Evolutionary conservation across 2,329 filamentous ascomycete species (phyloP).

Genomic region (Microsporum audouinii): DNA sequence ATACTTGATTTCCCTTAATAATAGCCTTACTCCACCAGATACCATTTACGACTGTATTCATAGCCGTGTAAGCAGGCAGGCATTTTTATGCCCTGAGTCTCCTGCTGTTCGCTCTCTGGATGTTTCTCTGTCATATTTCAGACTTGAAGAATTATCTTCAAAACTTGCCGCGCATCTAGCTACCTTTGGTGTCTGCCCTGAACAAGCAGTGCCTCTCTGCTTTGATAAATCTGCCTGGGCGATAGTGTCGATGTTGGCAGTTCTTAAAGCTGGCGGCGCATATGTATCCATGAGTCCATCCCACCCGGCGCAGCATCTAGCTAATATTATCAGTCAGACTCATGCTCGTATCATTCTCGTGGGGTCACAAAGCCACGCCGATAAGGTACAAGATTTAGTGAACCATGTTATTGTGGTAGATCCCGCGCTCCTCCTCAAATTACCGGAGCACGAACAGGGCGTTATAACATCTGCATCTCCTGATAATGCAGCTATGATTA

Average conservation of each 20-base stretch:
- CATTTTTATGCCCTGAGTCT: slow-evolving; percentile 7
- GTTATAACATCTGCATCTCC: slow-evolving; percentile 28
- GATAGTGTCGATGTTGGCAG: slow-evolving; percentile 11
- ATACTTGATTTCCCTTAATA: slow-evolving; percentile 6
- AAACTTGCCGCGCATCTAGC: slow-evolving; percentile 7
- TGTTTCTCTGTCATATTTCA: slow-evolving; percentile 10
- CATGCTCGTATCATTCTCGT: slow-evolving; percentile 11
- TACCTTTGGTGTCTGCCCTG: slow-evolving; percentile 3
- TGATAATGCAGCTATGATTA: slow-evolving; percentile 40
- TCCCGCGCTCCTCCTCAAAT: not conserved
- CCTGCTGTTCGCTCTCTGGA: slow-evolving; percentile 17
- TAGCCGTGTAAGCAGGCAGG: slow-evolving; percentile 8
- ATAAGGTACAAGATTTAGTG: not conserved
- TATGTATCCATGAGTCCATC: slow-evolving; percentile 11
- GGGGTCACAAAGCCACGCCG: slow-evolving; percentile 7
- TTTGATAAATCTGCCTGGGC: slow-evolving; percentile 15
- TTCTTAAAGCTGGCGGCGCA: slow-evolving; percentile 14
- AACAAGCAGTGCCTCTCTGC: slow-evolving; percentile 10
- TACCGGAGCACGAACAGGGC: not conserved
- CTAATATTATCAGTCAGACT: slow-evolving; percentile 10
- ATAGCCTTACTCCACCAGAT: slow-evolving; percentile 34
- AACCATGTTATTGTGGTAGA: slow-evolving; percentile 2
- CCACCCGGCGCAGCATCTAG: not conserved
- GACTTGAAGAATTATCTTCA: slow-evolving; percentile 16
- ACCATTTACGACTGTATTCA: slow-evolving; percentile 31